phyloP scores from a whole-genome alignment of 2,329 filamentous ascomycete genomes.

The Pseudogymnoascus sp. region DNA sequence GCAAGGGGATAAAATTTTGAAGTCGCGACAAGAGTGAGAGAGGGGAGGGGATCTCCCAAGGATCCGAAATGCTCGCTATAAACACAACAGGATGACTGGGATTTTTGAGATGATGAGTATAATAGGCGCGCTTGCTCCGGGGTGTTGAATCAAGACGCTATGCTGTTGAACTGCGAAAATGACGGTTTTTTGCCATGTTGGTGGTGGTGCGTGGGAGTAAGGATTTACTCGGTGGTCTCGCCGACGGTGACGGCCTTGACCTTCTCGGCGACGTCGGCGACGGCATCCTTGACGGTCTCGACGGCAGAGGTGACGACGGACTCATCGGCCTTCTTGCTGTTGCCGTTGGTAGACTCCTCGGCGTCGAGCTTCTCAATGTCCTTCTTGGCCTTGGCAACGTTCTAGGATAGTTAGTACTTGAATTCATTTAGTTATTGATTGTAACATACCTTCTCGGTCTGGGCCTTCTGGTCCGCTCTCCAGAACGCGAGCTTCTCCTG shows the following conservation, averaged over 20 bases:
- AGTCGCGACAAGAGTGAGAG: slow-evolving; percentile 2
- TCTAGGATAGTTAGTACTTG: slow-evolving; percentile 48
- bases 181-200: background rate
- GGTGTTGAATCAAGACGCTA: background rate
- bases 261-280: slow-evolving; percentile 49
- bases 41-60: background rate
- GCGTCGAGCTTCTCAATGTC: slow-evolving; percentile 86
- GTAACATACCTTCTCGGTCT: slow-evolving; percentile 73
- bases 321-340: slow-evolving; percentile 16
- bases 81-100: slow-evolving; percentile 5
- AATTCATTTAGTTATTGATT: background rate
- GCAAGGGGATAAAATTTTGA: background rate
- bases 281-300: slow-evolving; percentile 40
- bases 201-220: background rate
- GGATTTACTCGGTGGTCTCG: slow-evolving; percentile 40
- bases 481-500: slow-evolving; percentile 85
- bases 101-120: background rate
- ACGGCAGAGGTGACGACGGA: slow-evolving; percentile 19
- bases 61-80: slow-evolving; percentile 3
- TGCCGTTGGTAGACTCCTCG: slow-evolving; percentile 43
- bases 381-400: slow-evolving; percentile 92
- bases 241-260: slow-evolving; percentile 48
- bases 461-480: slow-evolving; percentile 81
- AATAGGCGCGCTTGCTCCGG: background rate
- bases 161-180: slow-evolving; percentile 1